These are phyloP conservation scores for Neoboletus magnificus DNA, from an alignment of 768 basidiomycete species.

Conservation along the genomic window DNA sequence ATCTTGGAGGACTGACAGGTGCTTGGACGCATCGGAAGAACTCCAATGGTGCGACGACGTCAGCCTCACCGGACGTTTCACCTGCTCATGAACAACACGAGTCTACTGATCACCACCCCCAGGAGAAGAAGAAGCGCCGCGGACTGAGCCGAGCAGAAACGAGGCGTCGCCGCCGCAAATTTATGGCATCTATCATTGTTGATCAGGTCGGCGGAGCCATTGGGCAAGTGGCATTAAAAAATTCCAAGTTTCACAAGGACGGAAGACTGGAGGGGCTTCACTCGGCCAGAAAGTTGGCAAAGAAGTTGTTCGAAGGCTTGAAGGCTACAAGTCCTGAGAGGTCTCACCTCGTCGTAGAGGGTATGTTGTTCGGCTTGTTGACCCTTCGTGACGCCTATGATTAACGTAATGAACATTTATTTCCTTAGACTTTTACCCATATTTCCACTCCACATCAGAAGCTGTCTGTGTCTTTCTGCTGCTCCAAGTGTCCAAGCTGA, in stretches of 20 bases:
- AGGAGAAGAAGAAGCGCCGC: conserved; percentile 14
- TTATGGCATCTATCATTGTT: conserved; percentile 64
- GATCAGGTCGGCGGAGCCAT: conserved; percentile 66
- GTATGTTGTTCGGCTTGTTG: conserved; percentile 31
- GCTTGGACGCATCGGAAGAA: conserved; percentile 18
- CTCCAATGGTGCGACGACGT: conserved; percentile 1
- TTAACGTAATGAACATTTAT: neutral
- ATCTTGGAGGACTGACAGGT: conserved; percentile 23
- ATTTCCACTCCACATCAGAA: conserved; percentile 68
- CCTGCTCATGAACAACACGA: conserved; percentile 14
- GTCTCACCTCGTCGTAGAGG: conserved; percentile 63
- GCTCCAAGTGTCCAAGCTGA: neutral
- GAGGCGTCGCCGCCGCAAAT: conserved; percentile 44
- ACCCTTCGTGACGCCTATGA: neutral
- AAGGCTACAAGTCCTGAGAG: conserved; percentile 58
- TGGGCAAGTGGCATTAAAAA: conserved; percentile 66
- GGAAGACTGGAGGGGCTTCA: conserved; percentile 53
- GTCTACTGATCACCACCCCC: conserved; percentile 5
- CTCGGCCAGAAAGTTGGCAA: conserved; percentile 65
- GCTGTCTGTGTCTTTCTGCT: conserved; percentile 42
- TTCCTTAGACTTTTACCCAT: conserved; percentile 69
- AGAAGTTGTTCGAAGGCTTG: conserved; percentile 62
- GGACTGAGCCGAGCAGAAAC: conserved; percentile 27
- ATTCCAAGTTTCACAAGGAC: conserved; percentile 56
- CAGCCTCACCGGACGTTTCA: neutral